Conservation (phyloP, 352 stramenopile species). For the Pseudoperonospora humuli region DNA sequence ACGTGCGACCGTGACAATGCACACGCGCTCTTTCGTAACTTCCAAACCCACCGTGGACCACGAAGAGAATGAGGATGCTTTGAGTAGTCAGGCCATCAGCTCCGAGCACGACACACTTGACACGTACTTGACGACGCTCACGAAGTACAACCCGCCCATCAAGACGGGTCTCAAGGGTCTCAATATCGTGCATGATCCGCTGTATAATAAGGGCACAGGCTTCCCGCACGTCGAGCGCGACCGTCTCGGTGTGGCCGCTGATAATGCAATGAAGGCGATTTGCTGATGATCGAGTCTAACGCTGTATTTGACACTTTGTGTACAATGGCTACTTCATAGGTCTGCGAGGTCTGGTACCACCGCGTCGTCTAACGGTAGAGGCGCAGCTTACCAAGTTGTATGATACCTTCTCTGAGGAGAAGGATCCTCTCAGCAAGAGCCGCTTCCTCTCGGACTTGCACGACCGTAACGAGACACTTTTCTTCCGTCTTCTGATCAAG, state of each 20-base stretch:
- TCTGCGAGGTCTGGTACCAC: slow-evolving; percentile 77
- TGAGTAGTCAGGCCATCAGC: slow-evolving; percentile 17
- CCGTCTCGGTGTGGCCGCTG: slow-evolving; percentile 44
- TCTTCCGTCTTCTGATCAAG: slow-evolving; percentile 89
- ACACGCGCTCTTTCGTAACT: slow-evolving; percentile 19
- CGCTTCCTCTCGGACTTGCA: slow-evolving; percentile 91
- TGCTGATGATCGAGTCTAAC: slow-evolving; percentile 1
- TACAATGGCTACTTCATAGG: slow-evolving; percentile 22
- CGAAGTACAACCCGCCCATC: slow-evolving; percentile 76
- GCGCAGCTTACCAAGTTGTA: slow-evolving; percentile 74
- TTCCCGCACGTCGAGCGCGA: slow-evolving; percentile 80
- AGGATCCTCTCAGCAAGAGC: slow-evolving; percentile 88
- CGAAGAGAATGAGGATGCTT: slow-evolving; percentile 32
- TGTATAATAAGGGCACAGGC: slow-evolving; percentile 87
- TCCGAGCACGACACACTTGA: slow-evolving; percentile 39
- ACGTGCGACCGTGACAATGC: slow-evolving; percentile 6
- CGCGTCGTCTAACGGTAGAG: slow-evolving; percentile 59
- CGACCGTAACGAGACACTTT: slow-evolving; percentile 94
- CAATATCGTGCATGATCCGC: slow-evolving; percentile 73
- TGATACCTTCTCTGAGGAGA: slow-evolving; percentile 52
- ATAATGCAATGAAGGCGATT: not conserved
- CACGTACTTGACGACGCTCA: slow-evolving; percentile 48
- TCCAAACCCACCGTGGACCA: slow-evolving; percentile 25
- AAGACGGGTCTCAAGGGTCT: slow-evolving; percentile 72
- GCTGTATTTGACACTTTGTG: not conserved